Percentiles rank a stretch among this genome's conserved stretches.
Evolutionary conservation across 805 yeast genomes (phyloP).

Genomic region (Monosporozyma yasuniensis): DNA sequence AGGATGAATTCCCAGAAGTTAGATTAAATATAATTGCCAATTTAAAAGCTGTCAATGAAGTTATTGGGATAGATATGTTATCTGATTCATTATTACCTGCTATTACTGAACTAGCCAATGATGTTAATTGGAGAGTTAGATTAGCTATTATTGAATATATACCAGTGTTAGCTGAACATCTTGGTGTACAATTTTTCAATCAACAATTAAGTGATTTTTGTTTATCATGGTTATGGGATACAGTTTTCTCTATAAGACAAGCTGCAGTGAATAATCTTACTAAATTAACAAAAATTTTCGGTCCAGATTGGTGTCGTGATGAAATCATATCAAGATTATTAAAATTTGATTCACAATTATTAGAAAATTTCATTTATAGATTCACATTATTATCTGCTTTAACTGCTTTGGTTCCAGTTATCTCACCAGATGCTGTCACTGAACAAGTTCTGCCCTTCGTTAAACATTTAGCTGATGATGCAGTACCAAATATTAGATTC

Average conservation of each 20-base stretch:
- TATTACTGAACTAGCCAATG: conserved; percentile 90
- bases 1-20: conserved; percentile 95
- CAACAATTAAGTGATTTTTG: conserved; percentile 84
- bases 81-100: conserved; percentile 90
- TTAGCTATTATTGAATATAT: conserved; percentile 94
- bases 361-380: conserved; percentile 76
- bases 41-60: conserved; percentile 84
- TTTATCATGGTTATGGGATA: conserved; percentile 98
- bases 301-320: conserved; percentile 84
- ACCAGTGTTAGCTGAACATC: conserved; percentile 87
- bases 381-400: conserved; percentile 84
- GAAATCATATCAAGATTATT: conserved; percentile 76
- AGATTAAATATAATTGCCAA: conserved; percentile 89
- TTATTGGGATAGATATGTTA: conserved; percentile 81
- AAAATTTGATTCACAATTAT: conserved; percentile 32
- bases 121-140: conserved; percentile 95
- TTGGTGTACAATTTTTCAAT: conserved; percentile 89
- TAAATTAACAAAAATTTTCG: conserved; percentile 77
- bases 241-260: conserved; percentile 90
- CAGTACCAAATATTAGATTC: conserved; percentile 91
- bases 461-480: conserved; percentile 59
- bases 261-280: conserved; percentile 86
- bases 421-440: conserved; percentile 46
- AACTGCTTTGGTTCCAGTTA: conserved; percentile 70
- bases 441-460: conserved; percentile 73